phyloP scores from a whole-genome alignment of 495 filamentous ascomycete species.

The Usnea hakonensis region DNA sequence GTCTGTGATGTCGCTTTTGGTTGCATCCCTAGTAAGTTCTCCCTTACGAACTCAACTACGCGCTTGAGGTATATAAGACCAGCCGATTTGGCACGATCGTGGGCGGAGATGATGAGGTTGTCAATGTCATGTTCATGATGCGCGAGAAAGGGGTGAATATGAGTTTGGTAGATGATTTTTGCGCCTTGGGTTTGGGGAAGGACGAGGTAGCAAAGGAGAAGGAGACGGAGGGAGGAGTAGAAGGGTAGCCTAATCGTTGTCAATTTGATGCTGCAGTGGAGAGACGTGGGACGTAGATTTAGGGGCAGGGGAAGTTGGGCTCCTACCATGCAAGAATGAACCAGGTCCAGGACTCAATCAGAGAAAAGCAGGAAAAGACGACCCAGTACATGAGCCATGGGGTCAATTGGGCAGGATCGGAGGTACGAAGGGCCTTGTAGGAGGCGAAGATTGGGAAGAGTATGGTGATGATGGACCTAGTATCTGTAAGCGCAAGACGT shows the following conservation, averaged over 20 bases:
- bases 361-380: slow-evolving; percentile 69
- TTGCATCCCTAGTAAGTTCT: slow-evolving; percentile 60
- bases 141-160: slow-evolving; percentile 81
- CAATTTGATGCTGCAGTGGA: neutral
- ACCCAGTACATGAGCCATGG: slow-evolving; percentile 99
- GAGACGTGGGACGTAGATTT: neutral
- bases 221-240: slow-evolving; percentile 84
- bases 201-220: slow-evolving; percentile 88
- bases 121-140: slow-evolving; percentile 89
- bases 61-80: slow-evolving; percentile 77
- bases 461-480: slow-evolving; percentile 72
- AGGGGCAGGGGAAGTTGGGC: neutral
- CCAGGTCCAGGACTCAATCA: slow-evolving; percentile 78
- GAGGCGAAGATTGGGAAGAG: slow-evolving; percentile 95
- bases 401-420: slow-evolving; percentile 80
- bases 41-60: slow-evolving; percentile 65
- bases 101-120: slow-evolving; percentile 70
- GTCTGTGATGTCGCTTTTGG: slow-evolving; percentile 33
- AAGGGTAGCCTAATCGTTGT: slow-evolving; percentile 64
- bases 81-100: slow-evolving; percentile 70
- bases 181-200: slow-evolving; percentile 95
- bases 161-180: slow-evolving; percentile 68
- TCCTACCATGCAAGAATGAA: slow-evolving; percentile 76
- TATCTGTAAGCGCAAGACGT: neutral
- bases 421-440: slow-evolving; percentile 93